Evolutionary conservation across 768 basidiomycete species (phyloP).

Genomic region (Trametes sanguinea): DNA sequence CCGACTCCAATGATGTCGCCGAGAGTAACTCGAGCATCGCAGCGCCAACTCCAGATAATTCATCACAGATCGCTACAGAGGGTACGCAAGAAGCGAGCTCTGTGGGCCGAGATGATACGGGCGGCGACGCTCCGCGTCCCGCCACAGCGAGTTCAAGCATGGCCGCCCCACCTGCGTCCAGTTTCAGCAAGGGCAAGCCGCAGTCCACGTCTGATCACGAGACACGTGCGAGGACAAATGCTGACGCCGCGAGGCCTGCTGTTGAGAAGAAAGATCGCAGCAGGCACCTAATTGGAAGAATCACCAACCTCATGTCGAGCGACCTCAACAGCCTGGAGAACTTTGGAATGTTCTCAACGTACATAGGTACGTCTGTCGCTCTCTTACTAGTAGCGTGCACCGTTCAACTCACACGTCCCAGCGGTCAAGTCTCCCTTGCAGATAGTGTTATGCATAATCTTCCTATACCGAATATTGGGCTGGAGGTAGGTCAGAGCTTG

Average conservation of each 20-base stretch:
- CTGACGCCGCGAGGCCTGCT: not conserved
- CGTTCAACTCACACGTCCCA: constrained; percentile 16
- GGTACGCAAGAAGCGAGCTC: not conserved
- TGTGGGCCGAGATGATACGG: too few species aligned
- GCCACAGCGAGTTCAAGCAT: constrained; percentile 2
- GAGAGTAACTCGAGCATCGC: constrained; percentile 22
- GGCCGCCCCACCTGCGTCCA: not conserved
- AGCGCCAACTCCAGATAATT: constrained; percentile 23
- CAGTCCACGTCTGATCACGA: not conserved
- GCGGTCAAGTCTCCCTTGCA: constrained; percentile 35
- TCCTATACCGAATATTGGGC: constrained; percentile 50
- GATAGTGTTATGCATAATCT: constrained; percentile 39
- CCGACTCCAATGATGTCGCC: not conserved
- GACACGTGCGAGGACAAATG: not conserved
- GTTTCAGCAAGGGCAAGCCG: not conserved
- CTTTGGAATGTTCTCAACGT: not conserved
- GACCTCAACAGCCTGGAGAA: constrained; percentile 42
- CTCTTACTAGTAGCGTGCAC: constrained; percentile 1
- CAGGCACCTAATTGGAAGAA: constrained; percentile 67
- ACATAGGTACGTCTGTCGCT: constrained; percentile 35
- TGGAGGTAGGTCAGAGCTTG: constrained; percentile 44
- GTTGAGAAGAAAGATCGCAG: not conserved
- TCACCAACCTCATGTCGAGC: constrained; percentile 76
- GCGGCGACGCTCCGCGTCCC: too few species aligned
- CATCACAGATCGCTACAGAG: constrained; percentile 39